Evolutionary conservation across 2,329 filamentous ascomycete genomes (phyloP).

Genomic region (Phoma sp.): DNA sequence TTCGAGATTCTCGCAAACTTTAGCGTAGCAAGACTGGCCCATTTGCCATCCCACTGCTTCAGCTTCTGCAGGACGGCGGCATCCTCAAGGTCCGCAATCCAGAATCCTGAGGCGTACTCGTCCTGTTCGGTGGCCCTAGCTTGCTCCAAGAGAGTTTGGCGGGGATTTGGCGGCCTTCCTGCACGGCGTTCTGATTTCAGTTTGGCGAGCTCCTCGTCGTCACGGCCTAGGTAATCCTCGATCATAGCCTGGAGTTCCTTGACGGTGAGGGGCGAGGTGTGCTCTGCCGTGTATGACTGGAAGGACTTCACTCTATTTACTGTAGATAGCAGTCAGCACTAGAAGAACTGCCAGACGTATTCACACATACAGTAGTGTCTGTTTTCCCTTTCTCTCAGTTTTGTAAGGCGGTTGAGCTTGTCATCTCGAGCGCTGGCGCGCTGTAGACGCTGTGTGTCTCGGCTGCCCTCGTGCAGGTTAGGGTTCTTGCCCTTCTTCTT

Average conservation of each 20-base stretch:
- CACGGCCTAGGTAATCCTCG: conserved; percentile 61
- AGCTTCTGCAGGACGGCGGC: conserved; percentile 71
- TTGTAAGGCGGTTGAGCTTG: conserved; percentile 75
- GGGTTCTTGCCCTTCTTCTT: conserved; percentile 84
- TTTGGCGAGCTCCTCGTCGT: conserved; percentile 73
- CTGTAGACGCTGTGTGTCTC: conserved; percentile 83
- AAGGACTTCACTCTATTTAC: conserved; percentile 76
- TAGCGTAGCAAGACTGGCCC: conserved; percentile 78
- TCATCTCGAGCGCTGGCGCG: conserved; percentile 82
- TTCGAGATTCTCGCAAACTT: conserved; percentile 78
- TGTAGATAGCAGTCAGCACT: conserved; percentile 41
- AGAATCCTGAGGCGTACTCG: conserved; percentile 85
- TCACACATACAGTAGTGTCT: conserved; percentile 70
- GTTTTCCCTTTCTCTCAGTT: conserved; percentile 76
- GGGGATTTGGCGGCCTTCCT: conserved; percentile 78
- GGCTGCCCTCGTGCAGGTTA: conserved; percentile 84
- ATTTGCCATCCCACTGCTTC: conserved; percentile 80
- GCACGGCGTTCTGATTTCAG: conserved; percentile 75
- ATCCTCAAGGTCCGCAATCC: conserved; percentile 80
- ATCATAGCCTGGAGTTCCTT: conserved; percentile 63
- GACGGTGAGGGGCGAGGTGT: conserved; percentile 55
- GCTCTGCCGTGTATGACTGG: conserved; percentile 68
- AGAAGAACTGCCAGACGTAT: no score
- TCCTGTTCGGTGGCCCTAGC: conserved; percentile 74
- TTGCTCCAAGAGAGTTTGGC: conserved; percentile 78